These are phyloP conservation scores for Globisporangium lucens DNA, from an alignment of 352 stramenopile species.

Conservation along the genomic window DNA sequence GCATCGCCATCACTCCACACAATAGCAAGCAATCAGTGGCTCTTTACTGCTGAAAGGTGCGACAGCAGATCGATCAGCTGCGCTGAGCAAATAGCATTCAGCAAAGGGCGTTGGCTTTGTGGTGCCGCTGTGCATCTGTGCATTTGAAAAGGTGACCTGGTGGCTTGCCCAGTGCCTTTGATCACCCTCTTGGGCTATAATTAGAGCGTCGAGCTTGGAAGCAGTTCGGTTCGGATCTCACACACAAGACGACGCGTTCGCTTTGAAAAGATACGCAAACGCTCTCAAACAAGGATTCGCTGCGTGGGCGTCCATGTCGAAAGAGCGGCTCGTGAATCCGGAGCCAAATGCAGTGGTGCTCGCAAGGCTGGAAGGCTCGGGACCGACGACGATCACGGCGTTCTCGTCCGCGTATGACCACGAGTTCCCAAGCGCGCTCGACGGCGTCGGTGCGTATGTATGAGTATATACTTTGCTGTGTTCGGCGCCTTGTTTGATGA, in stretches of 20 bases:
- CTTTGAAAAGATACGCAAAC: slow-evolving; percentile 4
- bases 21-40: neutral
- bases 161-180: neutral
- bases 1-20: neutral
- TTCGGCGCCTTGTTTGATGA: neutral
- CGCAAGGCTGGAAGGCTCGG: slow-evolving; percentile 41
- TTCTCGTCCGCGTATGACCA: slow-evolving; percentile 57
- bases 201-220: neutral
- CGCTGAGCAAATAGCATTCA: neutral
- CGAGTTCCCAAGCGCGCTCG: slow-evolving; percentile 52
- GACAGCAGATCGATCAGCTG: neutral
- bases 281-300: slow-evolving; percentile 7
- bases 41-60: neutral
- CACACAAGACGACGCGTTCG: neutral
- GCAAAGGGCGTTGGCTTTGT: neutral
- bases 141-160: neutral
- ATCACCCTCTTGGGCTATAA: neutral
- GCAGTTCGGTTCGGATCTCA: neutral
- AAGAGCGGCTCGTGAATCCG: slow-evolving; percentile 48
- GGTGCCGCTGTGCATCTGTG: neutral
- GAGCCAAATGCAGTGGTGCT: slow-evolving; percentile 57
- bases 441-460: slow-evolving; percentile 47
- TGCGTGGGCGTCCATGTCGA: slow-evolving; percentile 38
- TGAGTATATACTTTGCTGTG: neutral
- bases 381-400: slow-evolving; percentile 45